phyloP scores from a whole-genome alignment of 2,329 filamentous ascomycete genomes.

The Ampelomyces quisqualis region DNA sequence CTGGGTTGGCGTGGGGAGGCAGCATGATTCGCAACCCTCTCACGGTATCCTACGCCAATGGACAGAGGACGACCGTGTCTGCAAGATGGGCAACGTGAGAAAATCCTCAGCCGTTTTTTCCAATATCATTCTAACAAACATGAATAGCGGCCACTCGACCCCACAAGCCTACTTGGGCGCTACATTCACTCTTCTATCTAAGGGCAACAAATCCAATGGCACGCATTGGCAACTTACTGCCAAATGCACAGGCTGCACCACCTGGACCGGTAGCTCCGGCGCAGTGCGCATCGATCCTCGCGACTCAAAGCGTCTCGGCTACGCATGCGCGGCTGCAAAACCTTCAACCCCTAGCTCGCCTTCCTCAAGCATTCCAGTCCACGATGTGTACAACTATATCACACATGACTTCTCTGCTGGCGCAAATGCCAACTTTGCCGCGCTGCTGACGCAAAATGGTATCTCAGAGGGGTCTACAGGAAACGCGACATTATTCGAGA shows the following conservation, averaged over 20 bases:
- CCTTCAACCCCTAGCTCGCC: slow-evolving; percentile 24
- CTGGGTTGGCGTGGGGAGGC: slow-evolving; percentile 34
- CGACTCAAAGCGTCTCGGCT: slow-evolving; percentile 23
- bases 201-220: slow-evolving; percentile 31
- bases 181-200: slow-evolving; percentile 23
- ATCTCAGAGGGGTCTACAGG: slow-evolving; percentile 9
- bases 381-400: slow-evolving; percentile 35
- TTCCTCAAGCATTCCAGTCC: slow-evolving; percentile 24
- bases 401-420: slow-evolving; percentile 31
- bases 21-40: slow-evolving; percentile 37
- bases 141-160: slow-evolving; percentile 24
- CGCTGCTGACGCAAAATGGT: slow-evolving; percentile 29
- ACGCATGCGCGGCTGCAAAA: slow-evolving; percentile 24
- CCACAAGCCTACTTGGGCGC: slow-evolving; percentile 29
- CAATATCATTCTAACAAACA: not conserved
- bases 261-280: slow-evolving; percentile 20
- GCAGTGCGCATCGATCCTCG: slow-evolving; percentile 21
- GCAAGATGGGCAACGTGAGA: slow-evolving; percentile 37
- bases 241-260: slow-evolving; percentile 35
- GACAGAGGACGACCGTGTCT: slow-evolving; percentile 26
- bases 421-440: slow-evolving; percentile 26
- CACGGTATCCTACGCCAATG: slow-evolving; percentile 33
- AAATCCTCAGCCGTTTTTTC: not conserved
- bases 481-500: slow-evolving; percentile 2
- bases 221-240: slow-evolving; percentile 38